Evolutionary conservation across 1,284 basidiomycete species (phyloP).

Genomic region (Porodaedalea pini): DNA sequence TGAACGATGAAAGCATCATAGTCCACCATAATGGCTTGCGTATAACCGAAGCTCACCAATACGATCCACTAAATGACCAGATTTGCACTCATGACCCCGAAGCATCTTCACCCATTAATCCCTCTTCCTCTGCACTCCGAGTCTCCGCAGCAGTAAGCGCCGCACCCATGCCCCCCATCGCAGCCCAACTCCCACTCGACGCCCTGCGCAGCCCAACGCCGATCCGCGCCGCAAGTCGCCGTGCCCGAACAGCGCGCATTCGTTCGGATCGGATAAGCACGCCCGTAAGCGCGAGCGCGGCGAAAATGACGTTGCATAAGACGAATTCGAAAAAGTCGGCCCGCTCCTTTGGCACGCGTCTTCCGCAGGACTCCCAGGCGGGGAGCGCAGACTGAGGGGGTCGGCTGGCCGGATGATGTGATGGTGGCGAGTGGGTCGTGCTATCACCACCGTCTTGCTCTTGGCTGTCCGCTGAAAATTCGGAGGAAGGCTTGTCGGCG

Average conservation of each 20-base stretch:
- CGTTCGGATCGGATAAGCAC: constrained; percentile 66
- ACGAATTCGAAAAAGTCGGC: constrained; percentile 87
- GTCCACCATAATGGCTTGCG: no score
- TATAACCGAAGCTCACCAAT: neutral
- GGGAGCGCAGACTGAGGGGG: constrained; percentile 58
- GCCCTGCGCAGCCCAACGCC: constrained; percentile 39
- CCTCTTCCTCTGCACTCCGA: constrained; percentile 2
- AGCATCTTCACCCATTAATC: constrained; percentile 6
- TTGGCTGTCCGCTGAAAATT: constrained; percentile 18
- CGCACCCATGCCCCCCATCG: constrained; percentile 14
- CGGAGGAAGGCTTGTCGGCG: constrained; percentile 17
- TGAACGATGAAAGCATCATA: no score
- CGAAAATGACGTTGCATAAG: constrained; percentile 74
- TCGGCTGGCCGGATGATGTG: constrained; percentile 16
- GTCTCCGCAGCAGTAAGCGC: constrained; percentile 1
- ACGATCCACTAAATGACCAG: neutral
- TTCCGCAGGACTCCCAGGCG: constrained; percentile 89
- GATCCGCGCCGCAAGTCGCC: constrained; percentile 81
- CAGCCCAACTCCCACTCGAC: constrained; percentile 18
- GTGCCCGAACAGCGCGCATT: constrained; percentile 68
- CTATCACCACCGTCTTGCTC: constrained; percentile 20
- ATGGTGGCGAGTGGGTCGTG: constrained; percentile 24
- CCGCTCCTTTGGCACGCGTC: constrained; percentile 71
- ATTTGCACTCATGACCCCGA: neutral
- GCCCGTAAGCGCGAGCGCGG: constrained; percentile 58